Conservation (phyloP, 768 basidiomycete genomes). For the Mycena metata region DNA sequence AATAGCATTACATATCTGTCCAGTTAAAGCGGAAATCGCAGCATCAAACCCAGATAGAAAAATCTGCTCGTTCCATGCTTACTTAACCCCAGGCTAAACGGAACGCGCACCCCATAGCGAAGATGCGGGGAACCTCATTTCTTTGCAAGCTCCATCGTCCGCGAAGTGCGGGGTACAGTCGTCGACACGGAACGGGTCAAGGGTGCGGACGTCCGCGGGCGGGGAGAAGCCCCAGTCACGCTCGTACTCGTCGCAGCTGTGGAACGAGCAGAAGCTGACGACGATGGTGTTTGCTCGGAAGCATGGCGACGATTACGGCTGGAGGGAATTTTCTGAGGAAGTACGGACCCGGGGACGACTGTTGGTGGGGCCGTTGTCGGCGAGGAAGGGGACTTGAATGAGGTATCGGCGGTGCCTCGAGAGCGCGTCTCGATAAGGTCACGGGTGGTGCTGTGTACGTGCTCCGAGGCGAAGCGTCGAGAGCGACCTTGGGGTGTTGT, state of each 20-base stretch:
- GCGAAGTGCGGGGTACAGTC: background rate
- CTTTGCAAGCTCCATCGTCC: too few species aligned
- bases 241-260: too few species aligned
- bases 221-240: background rate
- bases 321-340: constrained; percentile 13
- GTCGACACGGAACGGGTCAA: constrained; percentile 8
- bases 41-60: too few species aligned
- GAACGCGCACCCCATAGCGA: too few species aligned
- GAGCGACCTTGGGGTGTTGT: background rate
- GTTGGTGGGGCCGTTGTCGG: background rate
- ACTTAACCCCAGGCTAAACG: too few species aligned
- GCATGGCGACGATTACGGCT: constrained; percentile 5
- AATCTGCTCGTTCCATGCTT: too few species aligned
- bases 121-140: too few species aligned
- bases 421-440: constrained; percentile 9
- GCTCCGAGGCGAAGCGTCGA: constrained; percentile 25
- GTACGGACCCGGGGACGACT: background rate
- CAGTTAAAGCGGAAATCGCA: too few species aligned
- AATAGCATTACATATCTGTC: too few species aligned
- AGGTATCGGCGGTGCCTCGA: background rate
- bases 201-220: constrained; percentile 22
- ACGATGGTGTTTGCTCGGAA: constrained; percentile 20
- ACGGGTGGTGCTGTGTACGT: background rate
- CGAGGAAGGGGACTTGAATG: background rate
- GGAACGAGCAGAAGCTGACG: constrained; percentile 19